phyloP scores from a whole-genome alignment of 495 filamentous ascomycete species.

The Lichenothelia convexa region DNA sequence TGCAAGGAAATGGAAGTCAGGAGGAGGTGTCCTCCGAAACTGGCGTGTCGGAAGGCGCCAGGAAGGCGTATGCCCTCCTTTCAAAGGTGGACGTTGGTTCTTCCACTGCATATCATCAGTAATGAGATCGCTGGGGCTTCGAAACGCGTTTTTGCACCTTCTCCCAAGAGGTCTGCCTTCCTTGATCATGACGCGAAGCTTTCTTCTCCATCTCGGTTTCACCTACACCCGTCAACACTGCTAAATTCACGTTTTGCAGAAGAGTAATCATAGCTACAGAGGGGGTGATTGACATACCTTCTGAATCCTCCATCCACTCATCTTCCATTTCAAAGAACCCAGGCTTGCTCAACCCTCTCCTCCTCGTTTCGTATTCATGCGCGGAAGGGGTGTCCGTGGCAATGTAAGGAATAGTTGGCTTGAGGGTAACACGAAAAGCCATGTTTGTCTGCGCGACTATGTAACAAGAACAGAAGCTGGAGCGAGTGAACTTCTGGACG shows the following conservation, averaged over 20 bases:
- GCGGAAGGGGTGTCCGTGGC: not conserved
- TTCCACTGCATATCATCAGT: too few species aligned
- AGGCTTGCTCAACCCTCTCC: not conserved
- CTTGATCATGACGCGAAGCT: too few species aligned
- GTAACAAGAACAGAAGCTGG: conserved; percentile 12
- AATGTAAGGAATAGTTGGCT: conserved; percentile 11
- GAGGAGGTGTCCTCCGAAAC: not conserved
- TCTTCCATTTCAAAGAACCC: not conserved
- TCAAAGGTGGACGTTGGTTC: too few species aligned
- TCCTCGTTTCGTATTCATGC: not conserved
- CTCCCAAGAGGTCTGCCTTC: too few species aligned
- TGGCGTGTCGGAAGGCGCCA: not conserved
- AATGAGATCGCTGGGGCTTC: too few species aligned
- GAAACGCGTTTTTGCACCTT: too few species aligned
- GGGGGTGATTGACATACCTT: not conserved
- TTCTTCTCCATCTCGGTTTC: too few species aligned
- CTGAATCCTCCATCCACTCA: not conserved
- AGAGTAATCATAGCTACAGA: not conserved
- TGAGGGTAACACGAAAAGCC: conserved; percentile 10
- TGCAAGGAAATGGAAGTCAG: conserved; percentile 14
- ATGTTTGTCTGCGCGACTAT: conserved; percentile 14
- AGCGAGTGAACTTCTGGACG: conserved; percentile 5
- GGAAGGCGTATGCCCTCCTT: too few species aligned
- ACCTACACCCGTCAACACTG: too few species aligned
- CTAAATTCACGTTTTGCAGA: too few species aligned